Base-by-base conservation (phyloP, 2,329 filamentous ascomycete genomes). In the Trichoderma oligosporum region DNA sequence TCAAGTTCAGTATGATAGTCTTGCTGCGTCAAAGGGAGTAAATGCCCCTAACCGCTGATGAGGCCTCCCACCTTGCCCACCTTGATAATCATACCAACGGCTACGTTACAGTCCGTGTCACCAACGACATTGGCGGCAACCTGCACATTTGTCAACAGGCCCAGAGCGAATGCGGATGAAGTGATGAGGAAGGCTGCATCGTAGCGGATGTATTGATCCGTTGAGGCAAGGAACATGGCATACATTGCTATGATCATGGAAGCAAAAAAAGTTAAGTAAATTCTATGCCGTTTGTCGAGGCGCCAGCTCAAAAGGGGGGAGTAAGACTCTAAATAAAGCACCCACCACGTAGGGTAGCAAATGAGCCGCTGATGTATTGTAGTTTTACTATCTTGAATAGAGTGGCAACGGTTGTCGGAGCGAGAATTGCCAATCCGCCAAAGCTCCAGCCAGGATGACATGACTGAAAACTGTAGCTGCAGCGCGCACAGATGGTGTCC, bases 61-160 rank as follows among this genome's bases (percentile, higher is more conserved):
- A 89, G 68, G 0, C 86, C 87, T 2, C 87, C 87, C n/a, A 89
- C 67, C 55, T 89, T 89, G 25, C 86, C 87, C 22, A 88, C 73
- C 85, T 89, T 89, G 65, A 89, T 70, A 46, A 83, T 84, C 0
- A 80, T 81, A 9, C 82, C 85, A 42, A 89, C 87, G 3, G 84
- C 85, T 0, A 83, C 79, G 8, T 82, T 83, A 12, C 86, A 79
- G 0, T 87, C 84, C 0, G 87, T 88, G 63, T 90, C 87, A 4
- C 83, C 84, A 7, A 89, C 80, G 0, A 90, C 85, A 62, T 89
- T 89, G 6, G 85, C 86, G 0, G 85, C 82, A 0, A 81, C 83
- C 56, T 89, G 80, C 0, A 86, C 86, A 61, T 87, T 88, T 62
- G 80, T 82, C 11, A 90, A 77, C 0, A 86, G 78, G 0, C 85